These are phyloP conservation scores for Phyllosticta capitalensis DNA, from an alignment of 2,329 filamentous ascomycete genomes.

Conservation along the genomic window DNA sequence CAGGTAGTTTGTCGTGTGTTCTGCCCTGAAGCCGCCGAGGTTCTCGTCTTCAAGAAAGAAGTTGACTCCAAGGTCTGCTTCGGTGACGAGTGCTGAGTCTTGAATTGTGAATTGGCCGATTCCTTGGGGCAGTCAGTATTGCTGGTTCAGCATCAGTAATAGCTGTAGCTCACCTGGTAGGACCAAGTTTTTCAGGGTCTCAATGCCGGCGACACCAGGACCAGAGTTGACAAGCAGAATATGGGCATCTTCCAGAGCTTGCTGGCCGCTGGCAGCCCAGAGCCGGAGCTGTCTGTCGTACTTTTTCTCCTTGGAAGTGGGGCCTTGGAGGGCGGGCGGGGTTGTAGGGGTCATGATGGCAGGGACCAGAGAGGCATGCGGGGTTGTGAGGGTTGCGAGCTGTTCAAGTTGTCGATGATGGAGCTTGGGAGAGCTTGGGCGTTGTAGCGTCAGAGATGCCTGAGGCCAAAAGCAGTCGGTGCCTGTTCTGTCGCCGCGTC, in stretches of 20 bases:
- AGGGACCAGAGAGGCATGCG: not conserved
- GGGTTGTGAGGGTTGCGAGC: not conserved
- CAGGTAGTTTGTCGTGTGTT: slow-evolving; percentile 66
- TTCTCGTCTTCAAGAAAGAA: slow-evolving; percentile 84
- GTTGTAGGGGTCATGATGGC: slow-evolving; percentile 24
- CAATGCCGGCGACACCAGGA: slow-evolving; percentile 76
- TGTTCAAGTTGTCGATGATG: not conserved
- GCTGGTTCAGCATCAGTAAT: not conserved
- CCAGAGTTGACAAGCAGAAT: slow-evolving; percentile 86
- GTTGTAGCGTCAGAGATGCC: not conserved
- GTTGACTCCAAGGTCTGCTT: slow-evolving; percentile 85
- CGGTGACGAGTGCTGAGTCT: slow-evolving; percentile 66
- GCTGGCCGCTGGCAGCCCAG: slow-evolving; percentile 88
- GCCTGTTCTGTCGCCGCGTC: too few relatives aligned
- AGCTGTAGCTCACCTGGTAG: slow-evolving; percentile 54
- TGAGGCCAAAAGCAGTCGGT: too few relatives aligned
- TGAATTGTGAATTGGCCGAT: slow-evolving; percentile 88
- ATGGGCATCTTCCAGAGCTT: slow-evolving; percentile 80
- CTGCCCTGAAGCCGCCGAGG: slow-evolving; percentile 67
- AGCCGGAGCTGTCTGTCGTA: slow-evolving; percentile 93
- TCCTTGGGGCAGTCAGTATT: slow-evolving; percentile 36
- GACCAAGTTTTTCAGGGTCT: slow-evolving; percentile 95
- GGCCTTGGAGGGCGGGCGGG: slow-evolving; percentile 32
- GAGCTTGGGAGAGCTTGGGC: slow-evolving; percentile 1
- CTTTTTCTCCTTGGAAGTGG: slow-evolving; percentile 44